These are phyloP conservation scores for Persicaria tinctoria DNA, from an alignment of 148 eudicot genomes.

Conservation along the genomic window DNA sequence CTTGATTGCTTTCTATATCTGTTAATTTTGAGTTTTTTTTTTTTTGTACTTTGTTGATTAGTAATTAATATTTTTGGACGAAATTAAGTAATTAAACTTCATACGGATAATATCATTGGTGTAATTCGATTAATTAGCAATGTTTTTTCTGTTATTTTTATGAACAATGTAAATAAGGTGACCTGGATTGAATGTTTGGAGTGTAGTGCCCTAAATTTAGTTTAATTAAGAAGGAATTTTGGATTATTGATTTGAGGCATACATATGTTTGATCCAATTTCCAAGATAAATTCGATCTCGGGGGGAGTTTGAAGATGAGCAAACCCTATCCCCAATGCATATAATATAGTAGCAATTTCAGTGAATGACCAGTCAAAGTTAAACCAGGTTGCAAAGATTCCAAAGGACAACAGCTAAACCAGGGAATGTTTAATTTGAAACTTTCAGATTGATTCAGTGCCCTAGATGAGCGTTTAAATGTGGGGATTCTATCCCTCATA, in stretches of 20 bases:
- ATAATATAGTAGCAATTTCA: not conserved
- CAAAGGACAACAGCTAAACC: not conserved
- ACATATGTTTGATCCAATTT: not conserved
- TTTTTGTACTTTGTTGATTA: not conserved
- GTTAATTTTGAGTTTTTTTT: not conserved
- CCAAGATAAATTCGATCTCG: not conserved
- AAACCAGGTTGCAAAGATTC: not conserved
- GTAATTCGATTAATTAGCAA: not conserved
- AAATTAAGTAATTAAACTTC: not conserved
- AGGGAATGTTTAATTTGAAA: constrained; percentile 4
- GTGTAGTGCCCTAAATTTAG: not conserved
- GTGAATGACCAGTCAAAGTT: not conserved
- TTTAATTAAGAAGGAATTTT: not conserved
- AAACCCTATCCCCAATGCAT: not conserved
- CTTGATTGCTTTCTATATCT: not conserved
- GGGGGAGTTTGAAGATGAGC: no score
- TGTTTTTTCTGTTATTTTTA: not conserved
- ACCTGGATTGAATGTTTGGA: not conserved
- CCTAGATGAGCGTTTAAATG: no score
- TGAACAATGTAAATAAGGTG: not conserved
- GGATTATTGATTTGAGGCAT: not conserved
- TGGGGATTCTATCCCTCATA: no score
- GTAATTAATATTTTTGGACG: not conserved
- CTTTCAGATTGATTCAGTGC: not conserved
- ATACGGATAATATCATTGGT: not conserved